Evolutionary conservation across 2,329 filamentous ascomycete genomes (phyloP).

Genomic region (Fusarium tanahbumbuense): DNA sequence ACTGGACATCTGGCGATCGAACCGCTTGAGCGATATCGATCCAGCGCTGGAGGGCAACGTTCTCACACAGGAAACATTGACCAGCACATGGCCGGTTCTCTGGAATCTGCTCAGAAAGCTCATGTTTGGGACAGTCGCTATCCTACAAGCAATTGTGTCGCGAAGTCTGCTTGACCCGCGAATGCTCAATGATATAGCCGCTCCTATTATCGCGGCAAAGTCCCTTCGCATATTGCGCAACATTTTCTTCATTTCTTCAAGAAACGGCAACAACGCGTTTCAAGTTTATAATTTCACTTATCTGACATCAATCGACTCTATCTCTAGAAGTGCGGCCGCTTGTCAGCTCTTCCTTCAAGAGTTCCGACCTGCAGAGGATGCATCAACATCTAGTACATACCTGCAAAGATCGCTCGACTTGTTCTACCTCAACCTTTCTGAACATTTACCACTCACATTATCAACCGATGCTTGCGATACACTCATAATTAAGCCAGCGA

Average conservation of each 20-base stretch:
- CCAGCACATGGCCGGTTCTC: conserved; percentile 75
- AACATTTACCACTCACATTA: conserved; percentile 81
- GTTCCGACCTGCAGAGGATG: conserved; percentile 61
- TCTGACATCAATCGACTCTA: conserved; percentile 82
- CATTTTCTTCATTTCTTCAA: conserved; percentile 83
- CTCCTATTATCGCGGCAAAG: conserved; percentile 75
- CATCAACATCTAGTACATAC: conserved; percentile 42
- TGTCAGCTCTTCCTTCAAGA: conserved; percentile 74
- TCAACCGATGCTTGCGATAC: conserved; percentile 75
- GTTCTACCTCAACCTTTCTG: conserved; percentile 87
- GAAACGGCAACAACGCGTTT: conserved; percentile 78
- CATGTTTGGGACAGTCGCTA: conserved; percentile 79
- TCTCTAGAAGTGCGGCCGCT: conserved; percentile 75
- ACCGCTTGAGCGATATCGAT: conserved; percentile 79
- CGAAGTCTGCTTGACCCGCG: conserved; percentile 66
- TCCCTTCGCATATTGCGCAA: conserved; percentile 80
- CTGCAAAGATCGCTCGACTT: conserved; percentile 81
- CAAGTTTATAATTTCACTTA: conserved; percentile 89
- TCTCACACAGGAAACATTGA: conserved; percentile 73
- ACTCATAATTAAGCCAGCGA: conserved; percentile 78
- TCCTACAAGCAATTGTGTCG: conserved; percentile 79
- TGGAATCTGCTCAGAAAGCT: conserved; percentile 81
- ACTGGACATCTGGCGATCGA: conserved; percentile 78
- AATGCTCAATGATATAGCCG: conserved; percentile 59
- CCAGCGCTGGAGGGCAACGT: conserved; percentile 71